Evolutionary conservation across 768 basidiomycete genomes (phyloP).

Genomic region (Dioszegia hungarica): DNA sequence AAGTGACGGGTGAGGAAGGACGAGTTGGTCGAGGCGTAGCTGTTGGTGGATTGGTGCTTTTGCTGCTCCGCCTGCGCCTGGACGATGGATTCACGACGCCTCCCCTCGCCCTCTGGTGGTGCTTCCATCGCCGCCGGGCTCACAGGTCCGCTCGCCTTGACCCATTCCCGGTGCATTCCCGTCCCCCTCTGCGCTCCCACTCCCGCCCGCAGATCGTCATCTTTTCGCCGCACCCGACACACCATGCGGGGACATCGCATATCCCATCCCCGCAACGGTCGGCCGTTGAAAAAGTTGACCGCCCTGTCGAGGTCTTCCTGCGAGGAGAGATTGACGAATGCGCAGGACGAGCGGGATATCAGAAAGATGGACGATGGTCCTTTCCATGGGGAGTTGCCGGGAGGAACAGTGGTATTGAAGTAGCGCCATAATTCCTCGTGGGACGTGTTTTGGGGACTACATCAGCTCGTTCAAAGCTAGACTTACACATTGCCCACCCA

Average conservation of each 20-base stretch:
- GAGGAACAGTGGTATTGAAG: conserved; percentile 56
- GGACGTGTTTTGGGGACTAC: conserved; percentile 59
- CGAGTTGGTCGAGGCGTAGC: conserved; percentile 76
- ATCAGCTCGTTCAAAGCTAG: not conserved
- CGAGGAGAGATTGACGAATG: conserved; percentile 80
- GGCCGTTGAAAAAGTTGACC: conserved; percentile 68
- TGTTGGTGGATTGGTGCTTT: conserved; percentile 60
- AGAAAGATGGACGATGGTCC: conserved; percentile 83
- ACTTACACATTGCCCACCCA: conserved; percentile 82
- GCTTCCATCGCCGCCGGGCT: conserved; percentile 25
- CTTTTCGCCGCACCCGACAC: conserved; percentile 71
- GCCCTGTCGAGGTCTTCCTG: conserved; percentile 62
- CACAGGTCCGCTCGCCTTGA: conserved; percentile 51
- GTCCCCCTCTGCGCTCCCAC: conserved; percentile 85
- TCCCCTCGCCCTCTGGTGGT: conserved; percentile 42
- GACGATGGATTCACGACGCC: conserved; percentile 28
- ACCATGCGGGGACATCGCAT: conserved; percentile 70
- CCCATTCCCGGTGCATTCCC: conserved; percentile 76
- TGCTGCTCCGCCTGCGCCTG: no score
- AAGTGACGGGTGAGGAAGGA: conserved; percentile 71
- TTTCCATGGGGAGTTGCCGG: conserved; percentile 37
- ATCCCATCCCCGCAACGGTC: conserved; percentile 65
- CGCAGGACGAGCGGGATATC: conserved; percentile 90
- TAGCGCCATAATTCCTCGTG: conserved; percentile 82
- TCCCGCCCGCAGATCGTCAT: conserved; percentile 81